These are phyloP conservation scores for Daldinia loculata DNA, from an alignment of 495 filamentous ascomycete species.

Conservation along the genomic window DNA sequence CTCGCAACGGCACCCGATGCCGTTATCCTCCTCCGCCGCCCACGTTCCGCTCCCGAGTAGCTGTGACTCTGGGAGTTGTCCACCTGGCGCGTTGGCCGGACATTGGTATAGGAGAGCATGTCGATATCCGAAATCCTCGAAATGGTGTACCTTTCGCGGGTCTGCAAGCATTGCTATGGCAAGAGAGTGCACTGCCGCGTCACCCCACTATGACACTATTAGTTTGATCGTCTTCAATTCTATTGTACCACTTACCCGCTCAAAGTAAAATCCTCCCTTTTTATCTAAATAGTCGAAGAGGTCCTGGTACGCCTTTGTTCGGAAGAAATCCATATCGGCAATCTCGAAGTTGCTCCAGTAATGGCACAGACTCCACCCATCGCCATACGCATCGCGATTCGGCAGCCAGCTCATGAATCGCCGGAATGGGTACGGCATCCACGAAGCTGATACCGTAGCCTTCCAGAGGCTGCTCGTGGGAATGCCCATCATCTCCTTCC, in stretches of 20 bases:
- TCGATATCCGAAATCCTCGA: constrained; percentile 54
- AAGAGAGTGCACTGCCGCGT: constrained; percentile 56
- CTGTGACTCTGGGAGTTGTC: constrained; percentile 38
- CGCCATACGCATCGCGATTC: constrained; percentile 39
- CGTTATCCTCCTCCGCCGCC: constrained; percentile 41
- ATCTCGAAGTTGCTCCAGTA: constrained; percentile 61
- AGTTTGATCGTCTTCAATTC: constrained; percentile 6
- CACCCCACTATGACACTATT: constrained; percentile 49
- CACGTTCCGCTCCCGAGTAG: constrained; percentile 36
- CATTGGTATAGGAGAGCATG: constrained; percentile 50
- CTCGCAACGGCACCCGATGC: constrained; percentile 48
- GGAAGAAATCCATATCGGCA: constrained; percentile 56
- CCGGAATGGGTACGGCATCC: constrained; percentile 44
- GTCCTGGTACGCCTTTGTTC: constrained; percentile 51
- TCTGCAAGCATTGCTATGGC: constrained; percentile 52
- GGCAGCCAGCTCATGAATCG: constrained; percentile 46
- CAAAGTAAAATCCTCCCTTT: constrained; percentile 56
- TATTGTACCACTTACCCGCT: constrained; percentile 43
- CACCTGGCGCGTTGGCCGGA: constrained; percentile 44
- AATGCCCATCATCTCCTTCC: constrained; percentile 45
- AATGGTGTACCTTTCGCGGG: constrained; percentile 55
- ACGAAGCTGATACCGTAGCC: constrained; percentile 45
- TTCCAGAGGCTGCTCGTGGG: constrained; percentile 41
- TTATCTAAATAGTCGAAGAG: constrained; percentile 55
- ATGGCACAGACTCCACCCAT: constrained; percentile 55